Percentiles rank a stretch among this genome's conserved stretches.
These are phyloP conservation scores for Protomyces inundatus DNA, from an alignment of 1,139 yeast species.

Conservation along the genomic window DNA sequence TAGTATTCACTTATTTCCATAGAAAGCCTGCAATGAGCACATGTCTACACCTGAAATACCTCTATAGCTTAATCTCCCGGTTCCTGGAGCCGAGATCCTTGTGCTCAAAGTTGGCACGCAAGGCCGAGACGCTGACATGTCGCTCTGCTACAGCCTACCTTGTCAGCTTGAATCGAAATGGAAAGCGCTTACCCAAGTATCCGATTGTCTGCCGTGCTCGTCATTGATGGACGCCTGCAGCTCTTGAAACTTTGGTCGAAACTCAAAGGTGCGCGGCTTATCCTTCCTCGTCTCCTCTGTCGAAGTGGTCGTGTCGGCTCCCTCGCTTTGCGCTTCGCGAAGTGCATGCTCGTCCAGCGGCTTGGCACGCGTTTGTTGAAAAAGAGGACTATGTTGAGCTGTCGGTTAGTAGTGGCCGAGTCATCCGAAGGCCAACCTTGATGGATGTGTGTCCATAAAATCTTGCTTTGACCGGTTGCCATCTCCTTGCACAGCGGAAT, in stretches of 20 bases:
- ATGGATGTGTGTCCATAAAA: constrained; percentile 67
- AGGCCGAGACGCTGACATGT: constrained; percentile 64
- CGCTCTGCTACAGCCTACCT: constrained; percentile 9
- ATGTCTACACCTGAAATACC: neutral
- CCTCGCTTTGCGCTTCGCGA: constrained; percentile 48
- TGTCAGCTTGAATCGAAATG: neutral
- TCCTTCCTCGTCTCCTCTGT: constrained; percentile 39
- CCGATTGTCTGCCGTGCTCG: constrained; percentile 4
- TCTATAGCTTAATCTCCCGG: constrained; percentile 15
- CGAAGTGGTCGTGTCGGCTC: constrained; percentile 48
- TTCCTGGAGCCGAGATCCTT: neutral
- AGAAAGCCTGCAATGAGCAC: too few species aligned
- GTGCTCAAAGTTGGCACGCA: constrained; percentile 60
- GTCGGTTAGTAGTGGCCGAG: constrained; percentile 32
- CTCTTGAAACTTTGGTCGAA: constrained; percentile 1
- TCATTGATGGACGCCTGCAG: constrained; percentile 1
- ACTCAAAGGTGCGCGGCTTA: constrained; percentile 37
- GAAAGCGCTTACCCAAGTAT: constrained; percentile 5
- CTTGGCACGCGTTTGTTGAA: constrained; percentile 49
- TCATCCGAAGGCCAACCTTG: constrained; percentile 61
- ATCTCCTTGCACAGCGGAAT: constrained; percentile 62
- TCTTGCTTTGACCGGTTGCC: constrained; percentile 50
- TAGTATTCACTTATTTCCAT: too few species aligned
- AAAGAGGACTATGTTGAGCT: constrained; percentile 32
- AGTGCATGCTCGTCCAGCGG: constrained; percentile 63